phyloP scores from a whole-genome alignment of 2,329 filamentous ascomycete genomes.

The Paracoccidioides lutzii region DNA sequence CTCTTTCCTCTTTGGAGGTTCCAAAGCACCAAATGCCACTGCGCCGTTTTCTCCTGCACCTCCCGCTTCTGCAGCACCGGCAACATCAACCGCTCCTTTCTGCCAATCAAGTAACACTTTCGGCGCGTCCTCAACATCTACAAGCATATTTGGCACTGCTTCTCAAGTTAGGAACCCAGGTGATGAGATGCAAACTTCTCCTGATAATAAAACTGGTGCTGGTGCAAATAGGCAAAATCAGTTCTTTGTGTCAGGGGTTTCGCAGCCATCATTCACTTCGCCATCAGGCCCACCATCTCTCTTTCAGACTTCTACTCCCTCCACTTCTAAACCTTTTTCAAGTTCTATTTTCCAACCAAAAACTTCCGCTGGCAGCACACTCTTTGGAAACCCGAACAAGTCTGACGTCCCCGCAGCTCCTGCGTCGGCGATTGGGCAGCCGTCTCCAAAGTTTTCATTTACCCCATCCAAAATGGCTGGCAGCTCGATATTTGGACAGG shows the following conservation, averaged over 20 bases:
- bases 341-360: constrained; percentile 10
- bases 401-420: constrained; percentile 4
- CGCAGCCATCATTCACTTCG: constrained; percentile 14
- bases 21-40: background rate
- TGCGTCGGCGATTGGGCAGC: background rate
- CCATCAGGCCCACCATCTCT: constrained; percentile 8
- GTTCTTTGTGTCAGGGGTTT: constrained; percentile 13
- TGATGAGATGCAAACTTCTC: constrained; percentile 25
- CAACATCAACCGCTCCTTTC: constrained; percentile 16
- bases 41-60: constrained; percentile 5
- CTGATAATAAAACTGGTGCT: constrained; percentile 16
- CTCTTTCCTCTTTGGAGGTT: constrained; percentile 2
- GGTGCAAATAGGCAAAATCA: constrained; percentile 12
- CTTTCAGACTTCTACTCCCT: background rate
- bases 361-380: constrained; percentile 11
- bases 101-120: constrained; percentile 15
- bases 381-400: constrained; percentile 14
- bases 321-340: background rate
- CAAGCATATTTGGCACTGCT: constrained; percentile 10
- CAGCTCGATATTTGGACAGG: background rate
- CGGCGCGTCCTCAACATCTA: constrained; percentile 2
- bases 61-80: constrained; percentile 10
- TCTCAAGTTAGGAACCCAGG: constrained; percentile 3
- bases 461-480: background rate
- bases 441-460: background rate